A percentile compares a stretch with the other conserved stretches of the same genome.
Conservation (phyloP, 805 yeast genomes). For the Clavispora carvajalis region DNA sequence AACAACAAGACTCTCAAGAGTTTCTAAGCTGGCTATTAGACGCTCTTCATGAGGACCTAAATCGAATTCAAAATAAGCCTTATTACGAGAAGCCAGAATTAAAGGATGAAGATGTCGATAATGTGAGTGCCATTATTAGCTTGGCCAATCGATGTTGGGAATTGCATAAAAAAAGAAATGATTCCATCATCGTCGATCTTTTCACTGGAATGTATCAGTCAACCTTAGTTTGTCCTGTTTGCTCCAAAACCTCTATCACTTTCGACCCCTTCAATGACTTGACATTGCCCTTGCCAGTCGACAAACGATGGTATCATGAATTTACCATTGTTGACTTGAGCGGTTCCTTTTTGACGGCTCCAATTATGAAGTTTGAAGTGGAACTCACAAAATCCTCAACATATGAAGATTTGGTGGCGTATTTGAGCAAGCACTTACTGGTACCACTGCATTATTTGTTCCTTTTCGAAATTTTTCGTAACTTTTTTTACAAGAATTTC, state of each 20-base stretch:
- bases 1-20: constrained; percentile 93
- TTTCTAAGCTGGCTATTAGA: constrained; percentile 82
- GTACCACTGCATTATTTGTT: constrained; percentile 23
- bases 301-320: constrained; percentile 63
- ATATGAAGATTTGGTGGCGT: constrained; percentile 55
- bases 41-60: constrained; percentile 88
- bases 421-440: constrained; percentile 48
- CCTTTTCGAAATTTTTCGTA: constrained; percentile 47
- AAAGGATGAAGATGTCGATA: constrained; percentile 53
- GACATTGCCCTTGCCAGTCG: constrained; percentile 82
- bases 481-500: constrained; percentile 64
- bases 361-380: constrained; percentile 50
- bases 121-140: constrained; percentile 46
- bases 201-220: constrained; percentile 91
- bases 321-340: constrained; percentile 57
- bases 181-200: constrained; percentile 76
- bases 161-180: constrained; percentile 72
- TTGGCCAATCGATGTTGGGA: constrained; percentile 79
- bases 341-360: constrained; percentile 35
- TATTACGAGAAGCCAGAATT: constrained; percentile 84
- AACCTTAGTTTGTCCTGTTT: constrained; percentile 81
- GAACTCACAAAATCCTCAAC: constrained; percentile 66
- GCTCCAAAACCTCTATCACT: constrained; percentile 74
- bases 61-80: constrained; percentile 78
- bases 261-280: constrained; percentile 92